Percentiles rank a stretch among this genome's conserved stretches.
These are phyloP conservation scores for Lyophyllum atratum DNA, from an alignment of 768 basidiomycete species.

Conservation along the genomic window DNA sequence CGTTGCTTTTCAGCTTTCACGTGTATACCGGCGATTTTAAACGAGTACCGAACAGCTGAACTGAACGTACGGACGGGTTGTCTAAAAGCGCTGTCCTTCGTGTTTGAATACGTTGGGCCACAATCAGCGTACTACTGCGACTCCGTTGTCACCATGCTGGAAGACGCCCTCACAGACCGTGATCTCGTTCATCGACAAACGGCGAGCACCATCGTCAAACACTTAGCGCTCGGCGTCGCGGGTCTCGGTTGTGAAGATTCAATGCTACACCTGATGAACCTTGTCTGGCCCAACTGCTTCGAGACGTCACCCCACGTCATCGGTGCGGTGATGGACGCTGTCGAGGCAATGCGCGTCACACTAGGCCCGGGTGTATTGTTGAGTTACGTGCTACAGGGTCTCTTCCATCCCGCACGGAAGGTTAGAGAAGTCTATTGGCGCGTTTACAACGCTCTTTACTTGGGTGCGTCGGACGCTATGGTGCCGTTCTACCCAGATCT, in stretches of 20 bases:
- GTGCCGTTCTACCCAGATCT: constrained; percentile 96
- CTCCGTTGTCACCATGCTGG: constrained; percentile 96
- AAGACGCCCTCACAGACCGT: constrained; percentile 97
- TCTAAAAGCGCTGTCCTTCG: constrained; percentile 96
- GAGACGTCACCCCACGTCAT: constrained; percentile 99
- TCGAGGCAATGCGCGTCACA: constrained; percentile 97
- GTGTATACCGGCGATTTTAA: constrained; percentile 97
- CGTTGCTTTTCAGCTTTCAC: constrained; percentile 75
- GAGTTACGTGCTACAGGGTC: constrained; percentile 90
- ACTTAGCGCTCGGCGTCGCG: constrained; percentile 93
- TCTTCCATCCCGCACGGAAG: constrained; percentile 97
- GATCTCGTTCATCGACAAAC: constrained; percentile 99
- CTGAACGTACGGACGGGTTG: constrained; percentile 99
- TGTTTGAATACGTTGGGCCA: constrained; percentile 98
- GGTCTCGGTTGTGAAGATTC: constrained; percentile 98
- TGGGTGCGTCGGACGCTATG: constrained; percentile 88
- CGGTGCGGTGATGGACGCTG: constrained; percentile 96
- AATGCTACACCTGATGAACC: constrained; percentile 95
- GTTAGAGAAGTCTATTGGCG: constrained; percentile 99
- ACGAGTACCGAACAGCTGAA: constrained; percentile 98
- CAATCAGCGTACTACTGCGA: constrained; percentile 97
- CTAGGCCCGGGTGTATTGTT: constrained; percentile 92
- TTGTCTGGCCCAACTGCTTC: constrained; percentile 99
- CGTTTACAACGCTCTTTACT: constrained; percentile 91
- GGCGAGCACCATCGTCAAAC: constrained; percentile 97